Evolutionary conservation across 179 eudicot genomes (phyloP), one percentile per base, ranked within the genome.

Genomic region (Heliamphora pulchella): DNA sequence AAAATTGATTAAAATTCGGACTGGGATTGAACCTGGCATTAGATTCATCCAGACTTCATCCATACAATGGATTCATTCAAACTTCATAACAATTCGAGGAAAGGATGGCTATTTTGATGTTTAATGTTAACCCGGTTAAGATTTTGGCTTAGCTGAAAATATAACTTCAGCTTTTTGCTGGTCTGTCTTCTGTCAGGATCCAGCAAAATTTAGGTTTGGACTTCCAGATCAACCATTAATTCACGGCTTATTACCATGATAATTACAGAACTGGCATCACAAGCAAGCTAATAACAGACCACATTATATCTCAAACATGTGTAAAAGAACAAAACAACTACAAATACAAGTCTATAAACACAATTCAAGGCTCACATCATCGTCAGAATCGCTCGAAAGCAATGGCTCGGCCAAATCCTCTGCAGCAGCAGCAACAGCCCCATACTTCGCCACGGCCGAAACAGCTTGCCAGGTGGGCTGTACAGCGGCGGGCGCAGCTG

Each of bases 361-460:
- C 17, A 80, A 74, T 43, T n/a, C 31, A 72, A 80, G 70, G 75
- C 96, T 91, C 78, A 96, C 99, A 86, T 91, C 93, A 66, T 92
- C 96, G 79, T 95, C 97, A 4, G 94, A 91, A 69, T 95, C 98
- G 77, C 94, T 91, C 1, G 94, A 91, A 54, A 82, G 79, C 57
- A 86, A 82, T 3, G 87, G 57, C 78, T 89, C 91, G 11, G 57
- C 47, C 65, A 79, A 71, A 81, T 86, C 65, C 78, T 87, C 89
- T 58, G 84, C 80, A 81, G 66, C 80, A 59, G 71, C 84, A 79
- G 73, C 76, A 22, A 31, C 31, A 31, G 59, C 85, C 39, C 76
- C 90, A 66, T 82, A 83, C 86, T 84, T 91, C 10, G 87, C 80
- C 10, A 65, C 46, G 0, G 84, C 54, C 0, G 90, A 71, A 80